Conservation (phyloP, 73 alveolate species). For the Durusdinium trenchii region DNA sequence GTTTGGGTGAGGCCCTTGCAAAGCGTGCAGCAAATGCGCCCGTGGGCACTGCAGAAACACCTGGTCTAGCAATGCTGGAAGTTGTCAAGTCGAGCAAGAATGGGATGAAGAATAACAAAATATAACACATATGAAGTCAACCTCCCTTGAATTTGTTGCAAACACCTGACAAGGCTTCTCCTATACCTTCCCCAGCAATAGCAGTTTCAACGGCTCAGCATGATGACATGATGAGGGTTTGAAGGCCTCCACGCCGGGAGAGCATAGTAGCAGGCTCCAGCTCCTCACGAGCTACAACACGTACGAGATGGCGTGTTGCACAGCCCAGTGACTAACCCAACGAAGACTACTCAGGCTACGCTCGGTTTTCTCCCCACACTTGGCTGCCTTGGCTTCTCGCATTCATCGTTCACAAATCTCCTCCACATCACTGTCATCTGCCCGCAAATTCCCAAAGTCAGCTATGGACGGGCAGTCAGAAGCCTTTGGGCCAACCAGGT, state of each 20-base stretch:
- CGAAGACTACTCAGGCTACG: no score
- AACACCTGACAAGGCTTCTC: no score
- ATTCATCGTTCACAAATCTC: neutral
- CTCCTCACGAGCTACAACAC: neutral
- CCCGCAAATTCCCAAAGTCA: neutral
- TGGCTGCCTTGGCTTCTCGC: neutral
- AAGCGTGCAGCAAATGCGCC: slow-evolving; percentile 89
- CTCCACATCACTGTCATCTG: slow-evolving; percentile 51
- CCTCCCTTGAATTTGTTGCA: no score
- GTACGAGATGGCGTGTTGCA: neutral
- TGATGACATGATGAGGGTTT: no score
- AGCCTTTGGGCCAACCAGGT: neutral
- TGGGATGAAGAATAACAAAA: no score
- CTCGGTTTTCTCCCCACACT: neutral
- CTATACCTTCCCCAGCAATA: no score
- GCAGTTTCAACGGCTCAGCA: no score
- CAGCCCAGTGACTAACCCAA: neutral
- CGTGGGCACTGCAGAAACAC: slow-evolving; percentile 71
- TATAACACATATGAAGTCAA: no score
- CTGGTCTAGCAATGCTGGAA: no score
- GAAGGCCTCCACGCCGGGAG: slow-evolving; percentile 66
- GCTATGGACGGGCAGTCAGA: neutral
- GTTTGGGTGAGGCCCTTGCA: neutral
- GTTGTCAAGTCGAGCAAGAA: no score
- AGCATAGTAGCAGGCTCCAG: slow-evolving; percentile 34